A percentile compares a stretch with the other conserved stretches of the same genome.
phyloP scores from a whole-genome alignment of 148 eudicot genomes.

The Tetragonia tetragonoides region DNA sequence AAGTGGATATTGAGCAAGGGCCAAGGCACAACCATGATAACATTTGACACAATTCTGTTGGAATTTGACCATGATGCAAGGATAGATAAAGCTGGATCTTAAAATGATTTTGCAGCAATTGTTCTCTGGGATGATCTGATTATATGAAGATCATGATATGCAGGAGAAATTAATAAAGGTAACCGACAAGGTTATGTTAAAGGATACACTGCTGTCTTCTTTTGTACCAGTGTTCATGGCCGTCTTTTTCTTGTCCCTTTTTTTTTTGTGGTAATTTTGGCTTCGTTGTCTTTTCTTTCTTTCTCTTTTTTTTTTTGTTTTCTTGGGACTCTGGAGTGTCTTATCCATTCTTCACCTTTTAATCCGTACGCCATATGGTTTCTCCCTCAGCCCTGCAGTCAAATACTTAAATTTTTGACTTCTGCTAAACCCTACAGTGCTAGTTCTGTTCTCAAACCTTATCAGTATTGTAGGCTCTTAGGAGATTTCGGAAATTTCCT shows the following conservation, averaged over 20 bases:
- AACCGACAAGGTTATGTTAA: not conserved
- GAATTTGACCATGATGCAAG: conserved; percentile 75
- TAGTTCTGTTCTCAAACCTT: too few relatives aligned
- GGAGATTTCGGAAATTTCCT: too few relatives aligned
- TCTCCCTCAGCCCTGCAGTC: too few relatives aligned
- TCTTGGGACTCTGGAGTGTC: not conserved
- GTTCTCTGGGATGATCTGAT: conserved; percentile 80
- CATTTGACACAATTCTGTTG: conserved; percentile 67
- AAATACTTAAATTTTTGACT: too few relatives aligned
- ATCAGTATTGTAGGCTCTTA: too few relatives aligned
- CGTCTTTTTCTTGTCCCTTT: not conserved
- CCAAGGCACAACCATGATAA: conserved; percentile 93
- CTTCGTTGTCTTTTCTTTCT: too few relatives aligned
- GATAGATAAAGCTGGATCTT: conserved; percentile 77
- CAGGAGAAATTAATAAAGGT: conserved; percentile 79
- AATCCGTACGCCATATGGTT: too few relatives aligned
- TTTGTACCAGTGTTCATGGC: not conserved
- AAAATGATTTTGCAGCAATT: conserved; percentile 75
- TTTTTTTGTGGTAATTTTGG: not conserved
- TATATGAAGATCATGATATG: conserved; percentile 73
- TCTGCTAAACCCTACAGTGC: too few relatives aligned
- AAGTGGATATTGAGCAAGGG: conserved; percentile 99
- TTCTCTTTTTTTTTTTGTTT: too few relatives aligned
- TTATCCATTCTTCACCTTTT: too few relatives aligned
- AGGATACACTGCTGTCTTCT: not conserved